These are phyloP conservation scores for Nemania sp. DNA, from an alignment of 2,329 filamentous ascomycete genomes.

Conservation along the genomic window DNA sequence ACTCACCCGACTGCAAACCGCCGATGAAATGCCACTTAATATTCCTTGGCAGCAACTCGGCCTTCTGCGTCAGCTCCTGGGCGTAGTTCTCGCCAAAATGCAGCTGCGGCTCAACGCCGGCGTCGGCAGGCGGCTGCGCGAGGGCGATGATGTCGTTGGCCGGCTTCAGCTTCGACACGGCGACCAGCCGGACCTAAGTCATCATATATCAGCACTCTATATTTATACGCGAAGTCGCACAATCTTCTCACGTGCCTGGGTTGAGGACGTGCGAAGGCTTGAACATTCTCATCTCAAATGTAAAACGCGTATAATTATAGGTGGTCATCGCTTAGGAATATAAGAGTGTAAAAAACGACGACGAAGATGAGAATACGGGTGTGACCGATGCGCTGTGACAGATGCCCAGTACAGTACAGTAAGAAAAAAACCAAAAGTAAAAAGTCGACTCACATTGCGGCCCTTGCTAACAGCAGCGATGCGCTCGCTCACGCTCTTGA, in stretches of 20 bases:
- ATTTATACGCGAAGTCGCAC: too few species aligned
- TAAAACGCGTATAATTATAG: too few species aligned
- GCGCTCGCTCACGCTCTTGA: constrained; percentile 62
- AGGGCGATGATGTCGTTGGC: constrained; percentile 87
- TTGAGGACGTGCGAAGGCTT: too few species aligned
- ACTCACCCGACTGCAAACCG: constrained; percentile 74
- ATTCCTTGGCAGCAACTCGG: constrained; percentile 71
- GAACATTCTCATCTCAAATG: too few species aligned
- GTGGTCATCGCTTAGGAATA: too few species aligned
- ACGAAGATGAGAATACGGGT: background rate
- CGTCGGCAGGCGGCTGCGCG: constrained; percentile 52
- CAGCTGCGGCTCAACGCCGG: constrained; percentile 55
- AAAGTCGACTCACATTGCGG: constrained; percentile 52
- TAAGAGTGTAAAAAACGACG: too few species aligned
- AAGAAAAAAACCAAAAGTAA: too few species aligned
- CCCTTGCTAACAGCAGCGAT: constrained; percentile 57
- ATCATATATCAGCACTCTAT: too few species aligned
- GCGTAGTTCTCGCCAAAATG: constrained; percentile 98
- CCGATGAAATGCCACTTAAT: constrained; percentile 98
- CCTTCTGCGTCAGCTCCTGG: constrained; percentile 87
- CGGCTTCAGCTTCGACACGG: constrained; percentile 95
- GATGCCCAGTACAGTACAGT: too few species aligned
- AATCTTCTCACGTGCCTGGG: too few species aligned
- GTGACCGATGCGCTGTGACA: background rate
- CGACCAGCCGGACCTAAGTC: constrained; percentile 78